These are phyloP conservation scores for Ascochyta viciae-villosae DNA, from an alignment of 2,329 filamentous ascomycete species.

Conservation along the genomic window DNA sequence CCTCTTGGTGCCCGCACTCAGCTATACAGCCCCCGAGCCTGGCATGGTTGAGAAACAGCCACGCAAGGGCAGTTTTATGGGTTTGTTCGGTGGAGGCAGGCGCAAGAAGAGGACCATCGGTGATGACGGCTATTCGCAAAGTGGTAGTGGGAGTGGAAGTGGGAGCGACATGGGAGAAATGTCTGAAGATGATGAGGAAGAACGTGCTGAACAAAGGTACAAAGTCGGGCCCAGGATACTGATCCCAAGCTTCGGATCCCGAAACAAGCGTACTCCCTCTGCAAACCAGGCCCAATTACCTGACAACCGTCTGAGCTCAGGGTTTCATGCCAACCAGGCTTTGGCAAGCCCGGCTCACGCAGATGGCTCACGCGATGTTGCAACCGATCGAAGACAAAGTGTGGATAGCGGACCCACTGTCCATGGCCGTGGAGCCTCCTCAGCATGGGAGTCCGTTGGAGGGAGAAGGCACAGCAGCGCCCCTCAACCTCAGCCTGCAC, in stretches of 20 bases:
- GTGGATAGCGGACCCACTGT: constrained; percentile 21
- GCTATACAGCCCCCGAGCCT: constrained; percentile 47
- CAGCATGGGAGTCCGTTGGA: constrained; percentile 34
- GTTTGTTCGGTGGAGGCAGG: constrained; percentile 31
- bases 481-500: constrained; percentile 29
- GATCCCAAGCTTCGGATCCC: constrained; percentile 37
- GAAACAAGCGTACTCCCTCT: constrained; percentile 31
- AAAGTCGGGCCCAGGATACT: constrained; percentile 44
- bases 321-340: constrained; percentile 36
- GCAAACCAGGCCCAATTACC: constrained; percentile 23
- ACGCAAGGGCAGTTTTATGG: constrained; percentile 41
- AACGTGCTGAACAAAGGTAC: constrained; percentile 40
- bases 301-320: constrained; percentile 31
- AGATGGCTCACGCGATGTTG: constrained; percentile 16
- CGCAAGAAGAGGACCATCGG: constrained; percentile 35
- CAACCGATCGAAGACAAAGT: constrained; percentile 31
- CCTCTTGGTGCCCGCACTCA: constrained; percentile 80
- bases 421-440: constrained; percentile 19
- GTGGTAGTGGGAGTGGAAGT: constrained; percentile 36
- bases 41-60: constrained; percentile 28
- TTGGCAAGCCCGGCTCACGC: constrained; percentile 17
- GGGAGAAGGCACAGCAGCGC: constrained; percentile 38
- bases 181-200: constrained; percentile 43
- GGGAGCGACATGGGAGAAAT: constrained; percentile 35
- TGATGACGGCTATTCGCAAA: constrained; percentile 43